Evolutionary conservation across 805 yeast genomes (phyloP), one percentile per base, ranked within the genome.

Genomic region (Hemisphaericaspora nanyangensis): DNA sequence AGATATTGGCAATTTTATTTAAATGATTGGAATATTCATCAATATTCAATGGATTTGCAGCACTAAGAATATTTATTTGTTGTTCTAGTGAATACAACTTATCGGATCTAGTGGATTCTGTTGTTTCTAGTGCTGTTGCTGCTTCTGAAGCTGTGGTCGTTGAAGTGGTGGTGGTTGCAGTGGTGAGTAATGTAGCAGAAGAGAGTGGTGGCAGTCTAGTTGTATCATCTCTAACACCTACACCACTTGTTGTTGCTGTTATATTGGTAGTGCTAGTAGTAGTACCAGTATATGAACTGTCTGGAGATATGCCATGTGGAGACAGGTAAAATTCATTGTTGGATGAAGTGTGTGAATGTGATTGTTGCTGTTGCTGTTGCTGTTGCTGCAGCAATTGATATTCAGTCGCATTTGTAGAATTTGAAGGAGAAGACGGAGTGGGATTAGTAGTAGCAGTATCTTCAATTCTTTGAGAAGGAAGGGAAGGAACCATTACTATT

Each of bases 11-110:
- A 6, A 68, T 39, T 38, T 64, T 64, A 45, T 48, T 54, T 4
- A 68, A 33, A 39, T 68, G 73, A 29, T 64, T 70, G 8, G 61
- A 48, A 42, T 67, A 68, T 48, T 68, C 72, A 16, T 51, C 55
- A 24, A 59, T 50, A n/a, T 50, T 47, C 12, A 46, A 37, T 0
- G 74, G 73, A 6, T 37, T 39, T 7, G 63, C 62, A 15, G 37
- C 37, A 7, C 47, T 35, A 11, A 68, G 49, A 5, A 65, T 40
- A 8, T 52, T 48, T 6, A 64, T 47, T 22, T 53, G 45, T 26
- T 65, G 42, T 4, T 34, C 35, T 5, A 26, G 22, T 6, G 31
- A 15, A n/a, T 26, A 13, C 4, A 13, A 13, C 8, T 34, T 34
- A 4, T 26, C 30, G n/a, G 17, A 11, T 7, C 34, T 22, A 36